Percentiles rank a stretch among this genome's conserved stretches.
Evolutionary conservation across 2,329 filamentous ascomycete species (phyloP).

Genomic region (Aaosphaeria arxii): DNA sequence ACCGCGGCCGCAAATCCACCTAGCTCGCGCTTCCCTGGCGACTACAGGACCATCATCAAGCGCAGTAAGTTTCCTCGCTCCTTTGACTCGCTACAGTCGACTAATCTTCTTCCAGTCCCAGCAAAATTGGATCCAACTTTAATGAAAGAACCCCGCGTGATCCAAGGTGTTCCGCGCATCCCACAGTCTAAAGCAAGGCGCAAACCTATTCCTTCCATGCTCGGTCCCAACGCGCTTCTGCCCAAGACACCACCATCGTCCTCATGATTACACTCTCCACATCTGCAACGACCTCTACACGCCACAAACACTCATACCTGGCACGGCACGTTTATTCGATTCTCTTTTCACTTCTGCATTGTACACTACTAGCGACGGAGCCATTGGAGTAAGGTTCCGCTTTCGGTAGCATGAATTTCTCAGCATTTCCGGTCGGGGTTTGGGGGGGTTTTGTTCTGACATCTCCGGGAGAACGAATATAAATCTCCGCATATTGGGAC

Average conservation of each 20-base stretch:
- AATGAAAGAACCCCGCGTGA: slow-evolving; percentile 88
- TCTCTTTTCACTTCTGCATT: slow-evolving; percentile 3
- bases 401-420: not conserved
- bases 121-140: slow-evolving; percentile 79
- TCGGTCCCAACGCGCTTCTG: slow-evolving; percentile 26
- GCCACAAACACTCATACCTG: not conserved
- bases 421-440: not conserved
- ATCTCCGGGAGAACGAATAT: not conserved
- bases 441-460: not conserved
- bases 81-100: slow-evolving; percentile 50
- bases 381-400: not conserved
- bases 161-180: slow-evolving; percentile 77
- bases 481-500: not conserved
- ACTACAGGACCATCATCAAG: slow-evolving; percentile 51
- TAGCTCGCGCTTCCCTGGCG: slow-evolving; percentile 52
- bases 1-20: slow-evolving; percentile 59
- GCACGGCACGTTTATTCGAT: slow-evolving; percentile 1
- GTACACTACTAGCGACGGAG: slow-evolving; percentile 1
- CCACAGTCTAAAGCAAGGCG: slow-evolving; percentile 48
- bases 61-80: slow-evolving; percentile 48
- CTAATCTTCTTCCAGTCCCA: slow-evolving; percentile 64
- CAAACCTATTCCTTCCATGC: slow-evolving; percentile 47
- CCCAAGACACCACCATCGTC: slow-evolving; percentile 27
- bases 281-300: not conserved
- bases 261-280: slow-evolving; percentile 3